Conservation (phyloP, 176 grass and related monocot genomes). For the Triticum dicoccoides region DNA sequence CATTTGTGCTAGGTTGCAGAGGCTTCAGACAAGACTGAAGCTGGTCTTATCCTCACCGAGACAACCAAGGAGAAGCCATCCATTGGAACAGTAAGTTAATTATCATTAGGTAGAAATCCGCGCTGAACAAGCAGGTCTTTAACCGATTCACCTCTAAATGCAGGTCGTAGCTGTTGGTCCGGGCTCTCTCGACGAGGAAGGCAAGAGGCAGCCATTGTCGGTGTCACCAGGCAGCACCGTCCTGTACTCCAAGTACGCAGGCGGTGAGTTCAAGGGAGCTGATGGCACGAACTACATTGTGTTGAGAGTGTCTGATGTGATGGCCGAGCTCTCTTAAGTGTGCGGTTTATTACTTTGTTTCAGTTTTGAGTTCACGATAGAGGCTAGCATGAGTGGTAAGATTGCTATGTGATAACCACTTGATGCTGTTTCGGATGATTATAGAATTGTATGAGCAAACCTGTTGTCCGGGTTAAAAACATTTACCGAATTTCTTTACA, state of each 20-base stretch:
- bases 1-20: conserved; percentile 49
- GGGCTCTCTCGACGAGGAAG: conserved; percentile 65
- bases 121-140: not conserved
- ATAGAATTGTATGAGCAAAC: not conserved
- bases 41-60: conserved; percentile 78
- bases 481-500: not conserved
- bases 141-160: not conserved
- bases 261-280: conserved; percentile 67
- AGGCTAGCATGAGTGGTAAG: not conserved
- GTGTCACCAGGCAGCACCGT: conserved; percentile 48
- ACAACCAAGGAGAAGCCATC: conserved; percentile 78
- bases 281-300: conserved; percentile 67
- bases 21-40: conserved; percentile 72
- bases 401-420: conserved; percentile 6
- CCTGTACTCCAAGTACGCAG: conserved; percentile 75
- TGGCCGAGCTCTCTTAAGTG: conserved; percentile 63
- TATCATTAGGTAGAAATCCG: not conserved
- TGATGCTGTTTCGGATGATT: not conserved
- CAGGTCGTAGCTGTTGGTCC: conserved; percentile 74
- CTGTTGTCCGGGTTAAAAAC: not conserved
- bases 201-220: conserved; percentile 57
- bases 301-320: conserved; percentile 63
- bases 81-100: conserved; percentile 62
- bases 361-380: conserved; percentile 2
- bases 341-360: not conserved